Percentiles rank a stretch among this genome's conserved stretches.
phyloP scores from a whole-genome alignment of 2,329 filamentous ascomycete genomes.

The Xylaria sp. region DNA sequence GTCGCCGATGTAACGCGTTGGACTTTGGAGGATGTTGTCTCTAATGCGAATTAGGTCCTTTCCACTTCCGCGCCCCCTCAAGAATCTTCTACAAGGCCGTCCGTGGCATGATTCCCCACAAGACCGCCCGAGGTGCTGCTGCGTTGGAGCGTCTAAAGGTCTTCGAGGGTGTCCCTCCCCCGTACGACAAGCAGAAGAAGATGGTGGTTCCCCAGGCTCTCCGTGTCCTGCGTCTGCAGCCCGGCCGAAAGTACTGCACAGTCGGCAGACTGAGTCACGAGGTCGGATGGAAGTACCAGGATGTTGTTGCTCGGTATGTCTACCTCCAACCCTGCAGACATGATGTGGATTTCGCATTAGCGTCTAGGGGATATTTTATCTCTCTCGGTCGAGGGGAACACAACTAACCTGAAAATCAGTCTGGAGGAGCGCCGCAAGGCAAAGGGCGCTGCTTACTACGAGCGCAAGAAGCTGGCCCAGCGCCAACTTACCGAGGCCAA shows the following conservation, averaged over 20 bases:
- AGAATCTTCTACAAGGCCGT: constrained; percentile 99
- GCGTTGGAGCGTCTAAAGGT: constrained; percentile 99
- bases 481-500: constrained; percentile 91
- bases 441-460: constrained; percentile 99
- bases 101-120: constrained; percentile 99
- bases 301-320: constrained; percentile 94
- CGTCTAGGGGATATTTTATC: not conserved
- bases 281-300: constrained; percentile 99
- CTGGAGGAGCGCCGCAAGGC: constrained; percentile 99
- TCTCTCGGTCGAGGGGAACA: not conserved
- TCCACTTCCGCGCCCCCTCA: constrained; percentile 99
- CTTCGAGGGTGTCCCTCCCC: constrained; percentile 98
- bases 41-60: constrained; percentile 72
- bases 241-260: constrained; percentile 99
- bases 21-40: constrained; percentile 18
- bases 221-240: constrained; percentile 94
- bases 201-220: constrained; percentile 99
- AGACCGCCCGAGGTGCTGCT: constrained; percentile 96
- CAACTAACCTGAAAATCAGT: constrained; percentile 58
- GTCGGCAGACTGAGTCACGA: constrained; percentile 97
- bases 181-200: constrained; percentile 99
- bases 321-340: not conserved
- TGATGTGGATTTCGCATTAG: not conserved
- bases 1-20: constrained; percentile 22
- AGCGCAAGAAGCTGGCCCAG: constrained; percentile 97